Evolutionary conservation across 768 basidiomycete genomes (phyloP), one percentile per base, ranked within the genome.

Genomic region (Collybiopsis luxurians): DNA sequence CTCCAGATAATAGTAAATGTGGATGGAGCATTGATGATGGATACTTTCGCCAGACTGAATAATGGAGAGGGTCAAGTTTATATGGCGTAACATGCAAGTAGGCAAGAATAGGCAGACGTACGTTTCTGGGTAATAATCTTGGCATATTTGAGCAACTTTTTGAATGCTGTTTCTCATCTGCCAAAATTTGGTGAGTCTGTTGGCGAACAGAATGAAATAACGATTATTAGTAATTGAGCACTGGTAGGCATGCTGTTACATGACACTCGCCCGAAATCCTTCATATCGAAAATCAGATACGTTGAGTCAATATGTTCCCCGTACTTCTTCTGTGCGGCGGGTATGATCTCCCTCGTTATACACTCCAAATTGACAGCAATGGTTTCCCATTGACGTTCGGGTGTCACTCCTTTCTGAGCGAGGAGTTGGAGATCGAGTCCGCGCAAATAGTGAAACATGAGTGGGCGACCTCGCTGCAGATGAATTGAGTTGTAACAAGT

Each of bases 71-170:
- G n/a, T 39, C 38, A 56, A 12, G 39, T 23, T 58, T 30, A 19
- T n/a, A n/a, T n/a, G n/a, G n/a, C n/a, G n/a, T n/a, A n/a, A n/a
- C n/a, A n/a, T n/a, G n/a, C n/a, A n/a, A n/a, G n/a, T 3, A 47
- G 44, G 26, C 3, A 34, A 17, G 38, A 21, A 23, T 39, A 17
- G 24, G 24, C 42, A n/a, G 24, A 65, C 81, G 53, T 65, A 90
- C 87, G 85, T 85, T 66, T 91, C 89, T 1, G 89, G 89, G 59
- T 79, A 90, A 69, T 87, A 90, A 62, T 89, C 86, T 68, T 90
- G 89, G 1, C 87, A 89, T 55, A 90, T 75, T 61, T 89, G 87
- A 67, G 90, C 87, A 7, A 84, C 81, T 49, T 68, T 72, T 49
- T 82, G 75, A 23, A 78, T 78, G n/a, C 90, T 73, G 43, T 77